Base-by-base conservation (phyloP, 441 rosid genomes). In the Croton laevigatus region DNA sequence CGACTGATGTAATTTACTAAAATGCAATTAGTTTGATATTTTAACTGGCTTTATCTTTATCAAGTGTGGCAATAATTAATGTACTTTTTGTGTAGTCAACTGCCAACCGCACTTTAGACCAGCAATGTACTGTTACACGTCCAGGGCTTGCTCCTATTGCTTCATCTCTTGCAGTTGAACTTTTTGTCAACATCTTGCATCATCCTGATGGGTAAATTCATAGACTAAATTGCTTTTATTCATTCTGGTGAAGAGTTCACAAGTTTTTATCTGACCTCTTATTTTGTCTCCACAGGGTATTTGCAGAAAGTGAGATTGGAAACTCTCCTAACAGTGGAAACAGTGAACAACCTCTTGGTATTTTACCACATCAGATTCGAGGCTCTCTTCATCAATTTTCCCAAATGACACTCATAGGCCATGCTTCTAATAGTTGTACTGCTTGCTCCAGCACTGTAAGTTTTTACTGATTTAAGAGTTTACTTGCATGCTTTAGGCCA, bases 91-190 rank as follows among this genome's bases (percentile, higher is more conserved):
- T 82, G 81, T 85, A 94, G 98, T 94, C 98, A 66, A 92, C 92
- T 77, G 86, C 94, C 9, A 91, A 92, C 76, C 97, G 94, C 71
- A 92, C 94, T 62, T 84, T 94, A 75, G 98, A 92, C 85, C 98
- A 92, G 75, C 98, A 94, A 78, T 92, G 98, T 77, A 94, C 98
- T 38, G 98, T 94, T 79, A 91, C 97, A 63, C 96, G 98, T 52
- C 98, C 99, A 6, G 99, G 97, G 55, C 79, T 89, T 71, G 99
- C 99, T 69, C 96, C 99, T 48, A 94, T 90, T 65, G 97, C 99
- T 79, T 91, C 98, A 6, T 88, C 97, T 63, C 86, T 94, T 42
- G 94, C 97, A 0, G 97, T 86, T 75, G 99, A 94, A 78, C 94
- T 94, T 74, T 85, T 90, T 70, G 89, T 89, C 19, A 86, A 87